A percentile compares a stretch with the other conserved stretches of the same genome.
Conservation (phyloP, 2,329 filamentous ascomycete species). For the Mariannaea sp. region DNA sequence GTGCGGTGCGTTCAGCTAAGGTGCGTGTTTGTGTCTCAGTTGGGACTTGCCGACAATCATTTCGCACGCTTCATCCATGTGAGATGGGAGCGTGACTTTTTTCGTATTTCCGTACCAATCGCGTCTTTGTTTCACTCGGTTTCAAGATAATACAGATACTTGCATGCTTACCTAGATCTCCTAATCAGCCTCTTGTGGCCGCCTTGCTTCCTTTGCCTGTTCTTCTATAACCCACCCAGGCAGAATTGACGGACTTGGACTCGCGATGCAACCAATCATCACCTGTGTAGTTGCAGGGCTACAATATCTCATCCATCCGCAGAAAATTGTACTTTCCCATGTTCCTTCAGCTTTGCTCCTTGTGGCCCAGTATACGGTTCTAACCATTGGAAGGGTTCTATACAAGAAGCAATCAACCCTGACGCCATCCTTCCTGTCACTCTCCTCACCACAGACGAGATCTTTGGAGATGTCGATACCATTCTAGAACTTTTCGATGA, state of each 20-base stretch:
- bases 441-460: constrained; percentile 45
- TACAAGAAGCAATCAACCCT: constrained; percentile 49
- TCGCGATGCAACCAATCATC: constrained; percentile 40
- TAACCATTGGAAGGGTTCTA: constrained; percentile 41
- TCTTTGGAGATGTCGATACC: constrained; percentile 44
- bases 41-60: no score
- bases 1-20: not conserved
- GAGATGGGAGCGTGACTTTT: no score
- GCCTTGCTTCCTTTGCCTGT: no score
- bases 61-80: not conserved
- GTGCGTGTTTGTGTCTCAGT: constrained; percentile 1
- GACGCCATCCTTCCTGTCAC: constrained; percentile 49
- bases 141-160: not conserved
- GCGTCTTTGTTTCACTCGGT: not conserved
- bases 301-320: constrained; percentile 48
- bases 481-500: constrained; percentile 41
- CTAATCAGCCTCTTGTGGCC: no score
- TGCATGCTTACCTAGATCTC: no score
- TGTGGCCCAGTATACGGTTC: not conserved
- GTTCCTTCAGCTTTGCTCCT: not conserved
- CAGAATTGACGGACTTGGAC: not conserved
- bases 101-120: no score
- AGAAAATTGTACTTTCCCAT: constrained; percentile 39
- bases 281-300: constrained; percentile 46
- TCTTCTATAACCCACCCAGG: not conserved